Percentiles rank a stretch among this genome's conserved stretches.
Evolutionary conservation across 78 protist species (phyloP).

Genomic region (Anaeramoeba flamelloides): DNA sequence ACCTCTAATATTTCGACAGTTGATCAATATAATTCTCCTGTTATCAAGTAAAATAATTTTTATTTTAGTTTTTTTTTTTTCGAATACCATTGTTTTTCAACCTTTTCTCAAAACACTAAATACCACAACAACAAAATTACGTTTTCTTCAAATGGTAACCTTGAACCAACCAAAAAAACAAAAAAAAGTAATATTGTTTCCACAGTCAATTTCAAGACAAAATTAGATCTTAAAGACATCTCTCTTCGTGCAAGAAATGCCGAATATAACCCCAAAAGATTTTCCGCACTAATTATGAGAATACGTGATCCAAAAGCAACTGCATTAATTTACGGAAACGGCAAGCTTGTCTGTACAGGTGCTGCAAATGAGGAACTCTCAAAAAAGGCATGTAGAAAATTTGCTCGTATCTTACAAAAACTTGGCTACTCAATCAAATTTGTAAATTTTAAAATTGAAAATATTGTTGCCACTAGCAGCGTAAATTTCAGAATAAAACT

Average conservation of each 20-base stretch:
- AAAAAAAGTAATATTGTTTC: not conserved
- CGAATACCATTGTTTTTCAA: no score
- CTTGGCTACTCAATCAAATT: slow-evolving; percentile 26
- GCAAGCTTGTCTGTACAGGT: slow-evolving; percentile 84
- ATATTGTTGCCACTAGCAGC: slow-evolving; percentile 44
- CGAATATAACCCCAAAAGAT: slow-evolving; percentile 93
- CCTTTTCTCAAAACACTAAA: no score
- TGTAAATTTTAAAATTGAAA: slow-evolving; percentile 25
- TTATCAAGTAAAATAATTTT: no score
- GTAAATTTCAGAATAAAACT: slow-evolving; percentile 74
- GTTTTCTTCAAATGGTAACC: no score
- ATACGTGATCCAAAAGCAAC: slow-evolving; percentile 87
- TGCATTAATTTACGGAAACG: slow-evolving; percentile 73
- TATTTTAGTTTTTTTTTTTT: no score
- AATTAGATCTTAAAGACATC: slow-evolving; percentile 64
- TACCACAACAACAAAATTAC: no score
- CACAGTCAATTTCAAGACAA: not conserved
- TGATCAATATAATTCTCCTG: no score
- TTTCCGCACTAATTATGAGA: slow-evolving; percentile 87
- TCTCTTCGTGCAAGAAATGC: slow-evolving; percentile 80
- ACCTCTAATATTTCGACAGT: no score
- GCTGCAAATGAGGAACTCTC: slow-evolving; percentile 72
- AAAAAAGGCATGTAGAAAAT: slow-evolving; percentile 71
- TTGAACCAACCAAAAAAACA: not conserved
- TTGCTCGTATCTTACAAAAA: slow-evolving; percentile 76